phyloP scores from a whole-genome alignment of 2,329 filamentous ascomycete genomes.

The Aspergillaceae sp. region DNA sequence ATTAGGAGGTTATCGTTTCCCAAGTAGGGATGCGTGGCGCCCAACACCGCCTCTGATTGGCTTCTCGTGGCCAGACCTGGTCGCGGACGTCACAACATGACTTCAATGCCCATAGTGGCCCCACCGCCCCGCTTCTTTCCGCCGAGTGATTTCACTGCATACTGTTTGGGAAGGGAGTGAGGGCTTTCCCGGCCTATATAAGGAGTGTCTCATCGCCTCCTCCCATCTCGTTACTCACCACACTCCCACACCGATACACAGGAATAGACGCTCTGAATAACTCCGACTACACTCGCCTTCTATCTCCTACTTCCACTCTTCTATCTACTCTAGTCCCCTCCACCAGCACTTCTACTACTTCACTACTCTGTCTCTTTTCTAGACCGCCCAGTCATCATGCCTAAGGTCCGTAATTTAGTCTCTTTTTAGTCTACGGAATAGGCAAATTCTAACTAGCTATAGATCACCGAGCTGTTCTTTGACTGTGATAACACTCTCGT shows the following conservation, averaged over 20 bases:
- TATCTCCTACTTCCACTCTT: not conserved
- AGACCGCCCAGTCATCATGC: conserved; percentile 17
- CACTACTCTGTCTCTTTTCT: not conserved
- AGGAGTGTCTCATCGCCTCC: not conserved
- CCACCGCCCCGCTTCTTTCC: conserved; percentile 1
- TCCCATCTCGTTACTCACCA: not conserved
- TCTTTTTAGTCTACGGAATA: not conserved
- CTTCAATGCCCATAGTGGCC: conserved; percentile 5
- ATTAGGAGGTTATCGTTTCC: not conserved
- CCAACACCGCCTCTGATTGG: not conserved
- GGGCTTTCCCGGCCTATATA: not conserved
- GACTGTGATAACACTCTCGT: conserved; percentile 84
- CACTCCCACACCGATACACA: too few relatives aligned
- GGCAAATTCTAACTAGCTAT: not conserved
- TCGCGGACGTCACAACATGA: conserved; percentile 15
- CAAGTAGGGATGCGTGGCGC: too few relatives aligned
- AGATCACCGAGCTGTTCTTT: conserved; percentile 65
- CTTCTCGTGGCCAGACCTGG: not conserved
- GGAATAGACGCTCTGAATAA: too few relatives aligned
- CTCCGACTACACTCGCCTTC: not conserved
- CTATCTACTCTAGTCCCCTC: not conserved
- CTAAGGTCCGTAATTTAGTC: conserved; percentile 22
- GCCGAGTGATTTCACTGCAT: not conserved
- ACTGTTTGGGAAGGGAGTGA: not conserved
- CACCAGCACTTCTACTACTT: too few relatives aligned